A percentile compares a stretch with the other conserved stretches of the same genome.
Evolutionary conservation across 164 flowering plant genomes (phyloP).

Genomic region (Piper betle): DNA sequence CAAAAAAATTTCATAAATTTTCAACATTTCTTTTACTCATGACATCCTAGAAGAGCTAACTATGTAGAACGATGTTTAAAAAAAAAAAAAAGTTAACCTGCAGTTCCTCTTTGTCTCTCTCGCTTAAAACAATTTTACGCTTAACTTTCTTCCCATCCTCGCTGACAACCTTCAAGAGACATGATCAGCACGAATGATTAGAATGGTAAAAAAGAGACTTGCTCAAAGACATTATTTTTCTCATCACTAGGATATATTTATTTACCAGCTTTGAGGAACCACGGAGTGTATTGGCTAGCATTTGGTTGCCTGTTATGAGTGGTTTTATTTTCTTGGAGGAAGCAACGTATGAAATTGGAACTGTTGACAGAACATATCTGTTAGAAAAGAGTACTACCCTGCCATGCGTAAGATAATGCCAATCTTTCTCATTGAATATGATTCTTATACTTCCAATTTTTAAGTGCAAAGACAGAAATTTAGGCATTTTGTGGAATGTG

Average conservation of each 20-base stretch:
- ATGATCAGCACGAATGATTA: not conserved
- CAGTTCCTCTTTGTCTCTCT: conserved; percentile 78
- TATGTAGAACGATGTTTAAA: not conserved
- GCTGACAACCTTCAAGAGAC: conserved; percentile 46
- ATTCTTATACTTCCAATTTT: not conserved
- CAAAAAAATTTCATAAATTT: not conserved
- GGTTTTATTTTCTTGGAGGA: conserved; percentile 80
- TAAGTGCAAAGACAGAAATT: not conserved
- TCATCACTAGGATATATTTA: not conserved
- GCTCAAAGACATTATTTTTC: not conserved
- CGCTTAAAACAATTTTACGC: conserved; percentile 59
- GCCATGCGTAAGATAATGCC: not conserved
- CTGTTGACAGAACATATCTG: conserved; percentile 20
- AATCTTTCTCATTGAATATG: too few species aligned
- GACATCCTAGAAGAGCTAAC: not conserved
- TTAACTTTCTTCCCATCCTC: conserved; percentile 73
- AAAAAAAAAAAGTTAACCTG: conserved; percentile 45
- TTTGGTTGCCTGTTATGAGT: conserved; percentile 35
- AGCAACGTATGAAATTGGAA: conserved; percentile 66
- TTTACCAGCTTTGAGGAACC: conserved; percentile 81
- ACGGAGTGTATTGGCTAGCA: conserved; percentile 60
- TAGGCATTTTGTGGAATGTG: not conserved
- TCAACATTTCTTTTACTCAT: not conserved
- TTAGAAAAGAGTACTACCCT: not conserved
- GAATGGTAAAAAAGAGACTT: not conserved